Conservation (phyloP, 768 basidiomycete species). For the Suillus luteus region DNA sequence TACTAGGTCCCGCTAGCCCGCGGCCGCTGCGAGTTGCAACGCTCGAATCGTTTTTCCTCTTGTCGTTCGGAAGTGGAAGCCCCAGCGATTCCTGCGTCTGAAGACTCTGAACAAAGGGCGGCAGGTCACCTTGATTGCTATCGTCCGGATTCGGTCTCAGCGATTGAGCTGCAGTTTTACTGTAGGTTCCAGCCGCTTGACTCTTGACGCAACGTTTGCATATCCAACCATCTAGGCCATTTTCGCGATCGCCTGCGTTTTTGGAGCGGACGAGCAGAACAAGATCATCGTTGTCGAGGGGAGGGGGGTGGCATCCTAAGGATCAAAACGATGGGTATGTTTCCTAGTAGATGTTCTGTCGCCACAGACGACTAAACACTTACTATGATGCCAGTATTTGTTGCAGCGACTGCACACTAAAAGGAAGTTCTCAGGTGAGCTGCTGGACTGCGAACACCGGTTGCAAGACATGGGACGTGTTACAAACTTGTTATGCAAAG, state of each 20-base stretch:
- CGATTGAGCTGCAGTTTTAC: neutral
- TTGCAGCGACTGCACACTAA: slow-evolving; percentile 35
- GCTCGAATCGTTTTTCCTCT: neutral
- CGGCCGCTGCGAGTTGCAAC: neutral
- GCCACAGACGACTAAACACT: neutral
- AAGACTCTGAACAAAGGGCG: neutral
- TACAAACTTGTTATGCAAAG: neutral
- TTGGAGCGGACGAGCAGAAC: slow-evolving; percentile 26
- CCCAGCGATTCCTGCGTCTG: neutral
- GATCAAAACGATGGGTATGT: neutral
- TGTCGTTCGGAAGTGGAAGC: neutral
- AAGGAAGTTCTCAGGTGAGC: slow-evolving; percentile 32
- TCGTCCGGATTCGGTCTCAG: neutral
- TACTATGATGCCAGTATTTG: slow-evolving; percentile 39
- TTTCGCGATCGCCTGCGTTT: slow-evolving; percentile 25
- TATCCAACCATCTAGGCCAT: slow-evolving; percentile 28
- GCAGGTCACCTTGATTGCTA: neutral
- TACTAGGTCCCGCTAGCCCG: neutral
- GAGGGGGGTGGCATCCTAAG: slow-evolving; percentile 37
- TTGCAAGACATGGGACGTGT: slow-evolving; percentile 17
- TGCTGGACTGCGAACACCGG: slow-evolving; percentile 29
- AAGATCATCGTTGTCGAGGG: slow-evolving; percentile 30
- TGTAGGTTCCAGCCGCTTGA: neutral
- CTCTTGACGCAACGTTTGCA: slow-evolving; percentile 36
- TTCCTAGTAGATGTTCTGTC: neutral